Base-by-base conservation (phyloP, 345 rosid genomes). In the Populus deltoides region DNA sequence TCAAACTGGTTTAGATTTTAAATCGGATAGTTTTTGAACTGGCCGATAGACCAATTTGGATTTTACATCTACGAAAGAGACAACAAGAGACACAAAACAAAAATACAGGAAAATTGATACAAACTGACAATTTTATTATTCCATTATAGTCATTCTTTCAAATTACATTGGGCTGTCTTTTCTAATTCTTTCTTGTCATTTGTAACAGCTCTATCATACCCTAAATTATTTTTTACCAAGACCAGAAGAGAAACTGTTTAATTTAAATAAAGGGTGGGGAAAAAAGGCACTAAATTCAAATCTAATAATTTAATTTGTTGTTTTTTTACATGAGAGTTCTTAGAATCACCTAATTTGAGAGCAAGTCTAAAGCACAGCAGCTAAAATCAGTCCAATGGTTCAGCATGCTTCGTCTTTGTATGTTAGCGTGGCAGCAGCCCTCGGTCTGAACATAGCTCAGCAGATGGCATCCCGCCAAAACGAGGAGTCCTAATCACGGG, bases 401-500 rank as follows among this genome's bases (percentile, higher is more conserved):
- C 36, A 33, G 5, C 36, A 33, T 33, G 5, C 5, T 33, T 33
- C 6, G 1, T 33, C 6, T 33, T 31, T 41, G 47, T 2, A 10
- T 43, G 47, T 13, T 43, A 43, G 0, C 47, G 25, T 8, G 7
- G 25, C 9, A 22, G 25, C 61, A 55, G n/a, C 61, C n/a, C 25
- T 16, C 9, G 16, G 59, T 47, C 79, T 20, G 75, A 36, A 29
- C 24, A 29, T 47, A 31, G 78, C 79, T 31, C 68, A 67, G 66
- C 27, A 25, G 79, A 67, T 72, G 80, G 73, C 70, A 80, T 72
- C 85, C 85, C 79, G 59, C 67, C 68, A 15, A 13, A 29, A 43
- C 73, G 88, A 81, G 75, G 20, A 76, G 89, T 85, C 91, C 31
- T 62, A 43, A 82, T 83, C 87, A 83, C 9, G 76, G 69, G 76